Evolutionary conservation across 768 basidiomycete genomes (phyloP).

Genomic region (Boletellus ananas): DNA sequence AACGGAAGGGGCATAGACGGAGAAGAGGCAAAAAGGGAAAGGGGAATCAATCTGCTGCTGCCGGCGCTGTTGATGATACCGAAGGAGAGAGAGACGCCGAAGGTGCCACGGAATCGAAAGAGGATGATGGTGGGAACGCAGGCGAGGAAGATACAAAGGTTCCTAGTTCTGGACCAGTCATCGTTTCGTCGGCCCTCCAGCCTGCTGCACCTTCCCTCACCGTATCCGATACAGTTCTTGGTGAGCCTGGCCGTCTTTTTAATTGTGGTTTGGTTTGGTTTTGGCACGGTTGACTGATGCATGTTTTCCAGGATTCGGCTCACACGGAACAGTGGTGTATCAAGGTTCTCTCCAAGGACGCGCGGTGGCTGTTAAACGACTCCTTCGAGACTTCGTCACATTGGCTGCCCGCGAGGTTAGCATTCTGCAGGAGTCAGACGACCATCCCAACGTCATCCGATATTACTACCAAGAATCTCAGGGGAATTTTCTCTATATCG

Average conservation of each 20-base stretch:
- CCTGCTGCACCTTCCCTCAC: constrained; percentile 47
- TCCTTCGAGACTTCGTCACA: constrained; percentile 93
- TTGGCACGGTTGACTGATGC: constrained; percentile 4
- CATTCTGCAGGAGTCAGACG: constrained; percentile 93
- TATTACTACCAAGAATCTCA: constrained; percentile 97
- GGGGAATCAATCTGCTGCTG: constrained; percentile 29
- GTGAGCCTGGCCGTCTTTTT: constrained; percentile 38
- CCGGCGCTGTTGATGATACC: constrained; percentile 18
- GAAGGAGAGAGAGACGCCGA: constrained; percentile 27
- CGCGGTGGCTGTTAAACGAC: constrained; percentile 96
- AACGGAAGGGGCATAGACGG: constrained; percentile 36
- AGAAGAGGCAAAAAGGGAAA: constrained; percentile 52
- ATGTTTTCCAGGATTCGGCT: constrained; percentile 73
- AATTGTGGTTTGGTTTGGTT: background rate
- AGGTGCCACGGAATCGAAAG: constrained; percentile 31
- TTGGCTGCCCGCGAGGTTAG: constrained; percentile 91
- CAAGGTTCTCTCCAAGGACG: constrained; percentile 94
- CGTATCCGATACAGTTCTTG: constrained; percentile 73
- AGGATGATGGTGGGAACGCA: constrained; percentile 28
- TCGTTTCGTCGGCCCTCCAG: constrained; percentile 25
- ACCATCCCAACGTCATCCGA: constrained; percentile 97
- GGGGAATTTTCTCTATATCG: constrained; percentile 94
- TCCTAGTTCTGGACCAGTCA: constrained; percentile 12
- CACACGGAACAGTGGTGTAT: constrained; percentile 95
- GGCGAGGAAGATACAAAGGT: constrained; percentile 16